Evolutionary conservation across 208 protist species (phyloP).

Genomic region (Trypanosoma conorhini): DNA sequence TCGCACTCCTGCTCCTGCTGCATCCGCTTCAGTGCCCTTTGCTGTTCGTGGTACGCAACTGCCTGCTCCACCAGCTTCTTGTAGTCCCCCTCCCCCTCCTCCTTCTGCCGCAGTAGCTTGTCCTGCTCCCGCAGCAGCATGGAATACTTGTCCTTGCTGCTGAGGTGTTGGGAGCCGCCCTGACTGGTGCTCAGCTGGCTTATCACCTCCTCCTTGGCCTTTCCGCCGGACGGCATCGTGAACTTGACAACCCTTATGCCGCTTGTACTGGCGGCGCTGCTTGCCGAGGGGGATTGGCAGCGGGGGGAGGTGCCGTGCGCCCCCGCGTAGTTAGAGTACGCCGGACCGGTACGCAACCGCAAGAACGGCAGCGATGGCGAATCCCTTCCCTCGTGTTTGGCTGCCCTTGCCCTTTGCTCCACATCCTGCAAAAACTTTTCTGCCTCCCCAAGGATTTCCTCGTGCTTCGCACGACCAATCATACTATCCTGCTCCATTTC

Average conservation of each 20-base stretch:
- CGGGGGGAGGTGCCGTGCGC: neutral
- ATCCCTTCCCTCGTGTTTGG: neutral
- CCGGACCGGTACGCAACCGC: neutral
- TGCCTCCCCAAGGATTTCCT: conserved; percentile 41
- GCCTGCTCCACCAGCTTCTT: conserved; percentile 54
- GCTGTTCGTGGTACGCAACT: conserved; percentile 54
- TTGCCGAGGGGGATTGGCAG: neutral
- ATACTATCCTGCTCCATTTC: conserved; percentile 43
- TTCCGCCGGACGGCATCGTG: conserved; percentile 47
- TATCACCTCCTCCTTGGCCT: conserved; percentile 64
- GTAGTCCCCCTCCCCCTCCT: conserved; percentile 52
- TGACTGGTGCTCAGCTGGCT: conserved; percentile 53
- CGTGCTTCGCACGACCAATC: conserved; percentile 39
- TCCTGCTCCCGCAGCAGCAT: conserved; percentile 52
- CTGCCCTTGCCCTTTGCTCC: neutral
- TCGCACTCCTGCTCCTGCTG: conserved; percentile 19
- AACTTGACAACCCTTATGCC: conserved; percentile 73
- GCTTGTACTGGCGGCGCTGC: neutral
- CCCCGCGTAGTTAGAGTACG: neutral
- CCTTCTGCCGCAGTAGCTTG: conserved; percentile 35
- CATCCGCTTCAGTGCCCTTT: conserved; percentile 60
- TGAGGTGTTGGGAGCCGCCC: conserved; percentile 48
- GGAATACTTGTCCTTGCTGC: conserved; percentile 64
- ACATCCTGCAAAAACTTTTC: conserved; percentile 21
- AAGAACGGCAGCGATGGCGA: neutral